phyloP scores from a whole-genome alignment of 371 early-diverging fungal species.

The Neoconidiobolus thromboides region DNA sequence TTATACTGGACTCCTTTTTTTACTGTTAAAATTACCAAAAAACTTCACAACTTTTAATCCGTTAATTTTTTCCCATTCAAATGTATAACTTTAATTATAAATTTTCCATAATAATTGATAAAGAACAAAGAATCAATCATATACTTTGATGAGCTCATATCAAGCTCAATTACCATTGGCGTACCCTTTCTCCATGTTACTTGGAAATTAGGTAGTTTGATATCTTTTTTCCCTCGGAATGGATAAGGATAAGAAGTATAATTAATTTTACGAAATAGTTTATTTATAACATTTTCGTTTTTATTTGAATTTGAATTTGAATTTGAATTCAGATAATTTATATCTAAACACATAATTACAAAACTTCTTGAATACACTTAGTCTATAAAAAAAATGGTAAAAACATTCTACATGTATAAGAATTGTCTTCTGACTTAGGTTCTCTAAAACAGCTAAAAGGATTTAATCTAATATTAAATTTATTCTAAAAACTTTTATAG shows the following conservation, averaged over 20 bases:
- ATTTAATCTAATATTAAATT: too few relatives aligned
- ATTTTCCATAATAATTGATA: conserved; percentile 14
- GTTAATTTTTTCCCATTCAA: conserved; percentile 7
- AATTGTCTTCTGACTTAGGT: conserved; percentile 3
- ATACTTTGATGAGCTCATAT: conserved; percentile 5
- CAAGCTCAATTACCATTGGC: conserved; percentile 16
- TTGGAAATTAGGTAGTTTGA: conserved; percentile 17
- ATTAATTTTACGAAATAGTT: not conserved
- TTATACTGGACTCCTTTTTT: conserved; percentile 3
- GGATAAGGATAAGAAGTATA: not conserved
- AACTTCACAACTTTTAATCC: conserved; percentile 16
- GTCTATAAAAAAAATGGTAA: conserved; percentile 19
- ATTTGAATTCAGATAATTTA: conserved; percentile 7
- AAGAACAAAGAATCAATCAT: conserved; percentile 24
- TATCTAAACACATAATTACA: conserved; percentile 18
- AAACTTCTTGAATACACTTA: conserved; percentile 1
- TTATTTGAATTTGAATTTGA: not conserved
- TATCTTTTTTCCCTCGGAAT: not conserved
- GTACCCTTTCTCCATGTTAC: conserved; percentile 17
- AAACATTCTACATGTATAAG: conserved; percentile 5
- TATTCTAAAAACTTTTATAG: conserved; percentile 13
- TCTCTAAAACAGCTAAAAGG: too few relatives aligned
- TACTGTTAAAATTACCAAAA: conserved; percentile 19
- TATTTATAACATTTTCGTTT: not conserved
- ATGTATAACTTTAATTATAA: conserved; percentile 18